A percentile compares a stretch with the other conserved stretches of the same genome.
These are phyloP conservation scores for Xylaria sp. DNA, from an alignment of 2,329 filamentous ascomycete genomes.

Conservation along the genomic window DNA sequence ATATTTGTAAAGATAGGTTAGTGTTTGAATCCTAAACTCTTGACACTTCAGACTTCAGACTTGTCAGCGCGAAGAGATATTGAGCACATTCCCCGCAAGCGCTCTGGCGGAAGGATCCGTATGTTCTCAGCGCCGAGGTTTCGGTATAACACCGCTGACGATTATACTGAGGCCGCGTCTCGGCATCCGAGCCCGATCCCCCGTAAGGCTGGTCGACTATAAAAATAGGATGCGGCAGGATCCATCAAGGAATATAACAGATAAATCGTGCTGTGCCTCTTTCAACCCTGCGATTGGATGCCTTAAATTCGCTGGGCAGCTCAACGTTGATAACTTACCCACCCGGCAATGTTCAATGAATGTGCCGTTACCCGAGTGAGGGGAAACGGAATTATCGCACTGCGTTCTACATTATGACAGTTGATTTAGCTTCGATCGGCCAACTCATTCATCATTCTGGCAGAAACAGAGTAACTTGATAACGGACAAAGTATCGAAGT, in stretches of 20 bases:
- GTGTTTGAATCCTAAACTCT: not conserved
- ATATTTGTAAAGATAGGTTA: not conserved
- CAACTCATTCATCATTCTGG: not conserved
- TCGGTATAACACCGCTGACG: not conserved
- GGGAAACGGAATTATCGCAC: not conserved
- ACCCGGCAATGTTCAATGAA: not conserved
- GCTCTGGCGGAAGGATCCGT: not conserved
- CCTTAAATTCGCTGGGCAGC: not conserved
- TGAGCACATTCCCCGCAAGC: not conserved
- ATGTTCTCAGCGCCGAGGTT: not conserved
- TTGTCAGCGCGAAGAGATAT: not conserved
- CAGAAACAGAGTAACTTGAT: not conserved
- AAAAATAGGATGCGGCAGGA: not conserved
- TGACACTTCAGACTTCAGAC: too few species aligned
- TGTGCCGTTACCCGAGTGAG: conserved; percentile 27
- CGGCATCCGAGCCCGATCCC: conserved; percentile 4
- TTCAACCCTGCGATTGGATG: not conserved
- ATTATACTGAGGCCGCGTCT: not conserved
- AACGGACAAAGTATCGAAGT: not conserved
- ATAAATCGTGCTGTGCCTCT: not conserved
- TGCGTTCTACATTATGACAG: not conserved
- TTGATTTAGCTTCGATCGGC: not conserved
- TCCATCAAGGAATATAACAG: not conserved
- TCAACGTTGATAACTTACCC: not conserved
- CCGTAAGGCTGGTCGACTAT: not conserved